Base-by-base conservation (phyloP, 176 grass and related monocot species). In the Themeda triandra region DNA sequence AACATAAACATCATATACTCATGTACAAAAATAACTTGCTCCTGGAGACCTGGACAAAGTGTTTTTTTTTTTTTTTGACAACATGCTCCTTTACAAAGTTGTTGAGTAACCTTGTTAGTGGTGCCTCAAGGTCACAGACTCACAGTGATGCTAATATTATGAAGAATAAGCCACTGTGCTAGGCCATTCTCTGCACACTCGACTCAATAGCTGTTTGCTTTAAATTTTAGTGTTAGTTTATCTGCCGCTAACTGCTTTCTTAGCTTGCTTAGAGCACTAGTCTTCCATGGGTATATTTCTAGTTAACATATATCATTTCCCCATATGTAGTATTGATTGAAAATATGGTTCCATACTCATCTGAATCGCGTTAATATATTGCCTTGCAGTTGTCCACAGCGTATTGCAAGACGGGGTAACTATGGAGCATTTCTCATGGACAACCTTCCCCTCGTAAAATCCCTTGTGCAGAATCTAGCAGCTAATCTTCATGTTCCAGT, bases 371-470 rank as follows among this genome's bases (percentile, higher is more conserved):
- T 2, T 82, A 79, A 30, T 82, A 6, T 82, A 39, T 87, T 53
- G 53, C 35, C 63, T 68, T 89, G 86, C 87, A 99, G 96, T 69
- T 99, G 96, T 44, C 96, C 96, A 2, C 96, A 99, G 74, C 84
- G 96, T 23, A 96, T 99, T 82, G 96, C 96, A 13, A 96, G 93
- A 64, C 86, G 96, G 40, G 96, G 96, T 1, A 88, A 99, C 66
- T 99, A 99, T 58, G 96, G 96, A 36, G 96, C 96, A 29, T 99
- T 99, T 87, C 90, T 99, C 82, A 99, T 99, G 96, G 91, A 99
- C 35, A 96, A 95, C 77, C 96, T 93, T 48, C 89, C 91, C 82
- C 87, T 99, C 0, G 51, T 94, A 83, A 99, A 94, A 80, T 92
- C 91, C 3, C 89, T 99, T 77, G 93, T 99, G 9, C 82, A 96